Evolutionary conservation across 768 basidiomycete species (phyloP).

Genomic region (Strobilomyces echinocephalus): DNA sequence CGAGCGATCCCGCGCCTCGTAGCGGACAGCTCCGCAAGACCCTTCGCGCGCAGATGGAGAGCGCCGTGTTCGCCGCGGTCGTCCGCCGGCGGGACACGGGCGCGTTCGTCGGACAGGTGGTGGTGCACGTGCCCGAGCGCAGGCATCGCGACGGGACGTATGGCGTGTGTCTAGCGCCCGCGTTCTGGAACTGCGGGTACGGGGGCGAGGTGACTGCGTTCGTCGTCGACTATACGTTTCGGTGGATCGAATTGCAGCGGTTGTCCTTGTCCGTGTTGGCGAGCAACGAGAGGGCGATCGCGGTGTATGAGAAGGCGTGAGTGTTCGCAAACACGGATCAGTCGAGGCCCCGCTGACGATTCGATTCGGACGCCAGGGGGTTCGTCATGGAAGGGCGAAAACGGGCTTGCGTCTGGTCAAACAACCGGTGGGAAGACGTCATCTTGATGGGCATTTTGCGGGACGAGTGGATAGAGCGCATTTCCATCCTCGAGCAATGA

Average conservation of each 20-base stretch:
- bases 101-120: slow-evolving; percentile 32
- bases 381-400: slow-evolving; percentile 38
- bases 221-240: slow-evolving; percentile 38
- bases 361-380: slow-evolving; percentile 25
- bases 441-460: slow-evolving; percentile 37
- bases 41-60: slow-evolving; percentile 21
- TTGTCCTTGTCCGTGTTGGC: slow-evolving; percentile 38
- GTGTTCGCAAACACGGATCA: slow-evolving; percentile 4
- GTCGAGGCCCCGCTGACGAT: neutral
- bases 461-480: slow-evolving; percentile 35
- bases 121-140: slow-evolving; percentile 23
- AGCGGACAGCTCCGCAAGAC: slow-evolving; percentile 15
- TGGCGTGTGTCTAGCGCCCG: slow-evolving; percentile 27
- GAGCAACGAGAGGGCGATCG: slow-evolving; percentile 35
- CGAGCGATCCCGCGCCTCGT: slow-evolving; percentile 10
- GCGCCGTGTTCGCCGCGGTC: slow-evolving; percentile 27
- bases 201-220: slow-evolving; percentile 39
- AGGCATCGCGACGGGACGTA: slow-evolving; percentile 31
- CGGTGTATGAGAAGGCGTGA: slow-evolving; percentile 41
- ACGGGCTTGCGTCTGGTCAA: slow-evolving; percentile 33
- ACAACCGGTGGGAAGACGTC: slow-evolving; percentile 36
- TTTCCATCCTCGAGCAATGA: slow-evolving; percentile 21
- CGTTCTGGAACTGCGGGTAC: slow-evolving; percentile 39
- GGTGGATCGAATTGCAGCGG: slow-evolving; percentile 37
- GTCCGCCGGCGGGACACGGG: slow-evolving; percentile 26